Percentiles rank a stretch among this genome's conserved stretches.
Conservation (phyloP, 768 basidiomycete species). For the Suillus ampliporus region DNA sequence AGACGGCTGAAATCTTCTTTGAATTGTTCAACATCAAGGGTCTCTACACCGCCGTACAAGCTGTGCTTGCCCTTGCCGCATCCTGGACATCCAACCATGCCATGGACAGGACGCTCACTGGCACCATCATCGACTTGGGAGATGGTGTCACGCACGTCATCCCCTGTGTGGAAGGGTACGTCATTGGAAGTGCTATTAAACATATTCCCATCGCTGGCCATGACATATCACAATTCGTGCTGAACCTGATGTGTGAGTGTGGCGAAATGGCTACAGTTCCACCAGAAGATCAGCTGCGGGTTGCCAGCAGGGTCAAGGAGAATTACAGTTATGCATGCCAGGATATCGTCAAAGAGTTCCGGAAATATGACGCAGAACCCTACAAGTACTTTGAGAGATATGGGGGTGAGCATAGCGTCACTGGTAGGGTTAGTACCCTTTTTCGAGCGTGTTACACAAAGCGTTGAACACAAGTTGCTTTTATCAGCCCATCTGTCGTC, state of each 20-base stretch:
- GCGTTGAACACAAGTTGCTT: neutral
- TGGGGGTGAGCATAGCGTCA: slow-evolving; percentile 93
- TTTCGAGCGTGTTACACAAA: neutral
- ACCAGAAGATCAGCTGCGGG: slow-evolving; percentile 90
- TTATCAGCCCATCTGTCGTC: slow-evolving; percentile 78
- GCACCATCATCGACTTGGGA: slow-evolving; percentile 98
- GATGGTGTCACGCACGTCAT: slow-evolving; percentile 99
- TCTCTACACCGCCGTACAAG: slow-evolving; percentile 97
- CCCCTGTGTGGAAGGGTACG: slow-evolving; percentile 94
- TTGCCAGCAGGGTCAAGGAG: slow-evolving; percentile 96
- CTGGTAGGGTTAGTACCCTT: slow-evolving; percentile 70
- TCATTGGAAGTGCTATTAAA: slow-evolving; percentile 98
- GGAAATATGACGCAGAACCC: slow-evolving; percentile 97
- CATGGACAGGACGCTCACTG: slow-evolving; percentile 89
- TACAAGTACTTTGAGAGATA: slow-evolving; percentile 94
- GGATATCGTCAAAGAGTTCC: slow-evolving; percentile 98
- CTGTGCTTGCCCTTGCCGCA: slow-evolving; percentile 96
- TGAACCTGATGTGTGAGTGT: slow-evolving; percentile 94
- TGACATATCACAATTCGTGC: slow-evolving; percentile 95
- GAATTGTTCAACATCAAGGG: slow-evolving; percentile 99
- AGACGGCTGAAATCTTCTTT: slow-evolving; percentile 99
- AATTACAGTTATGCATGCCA: slow-evolving; percentile 98
- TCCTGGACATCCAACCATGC: slow-evolving; percentile 95
- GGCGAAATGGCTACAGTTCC: slow-evolving; percentile 91
- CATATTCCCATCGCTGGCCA: slow-evolving; percentile 98